A percentile compares a stretch with the other conserved stretches of the same genome.
phyloP scores from a whole-genome alignment of 169 alveolate species.

The Condylostoma magnum region DNA sequence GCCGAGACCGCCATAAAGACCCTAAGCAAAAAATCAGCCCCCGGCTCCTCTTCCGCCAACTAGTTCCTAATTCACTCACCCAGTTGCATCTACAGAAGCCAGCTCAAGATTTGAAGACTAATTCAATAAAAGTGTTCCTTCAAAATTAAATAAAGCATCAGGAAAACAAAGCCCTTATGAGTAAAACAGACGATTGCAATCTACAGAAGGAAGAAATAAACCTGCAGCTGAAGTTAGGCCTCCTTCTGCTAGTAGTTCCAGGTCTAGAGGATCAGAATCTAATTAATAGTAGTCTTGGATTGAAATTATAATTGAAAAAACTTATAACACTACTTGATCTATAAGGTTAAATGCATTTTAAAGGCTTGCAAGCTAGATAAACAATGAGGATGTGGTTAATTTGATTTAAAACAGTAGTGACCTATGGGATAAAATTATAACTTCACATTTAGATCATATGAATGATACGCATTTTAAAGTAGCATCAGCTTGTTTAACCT shows the following conservation, averaged over 20 bases:
- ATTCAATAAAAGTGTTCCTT: too few relatives aligned
- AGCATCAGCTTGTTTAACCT: neutral
- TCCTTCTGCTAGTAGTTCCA: neutral
- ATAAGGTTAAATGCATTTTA: slow-evolving; percentile 7
- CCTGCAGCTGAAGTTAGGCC: slow-evolving; percentile 10
- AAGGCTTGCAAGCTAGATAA: neutral
- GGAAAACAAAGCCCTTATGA: too few relatives aligned
- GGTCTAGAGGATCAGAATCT: too few relatives aligned
- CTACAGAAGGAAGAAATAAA: too few relatives aligned
- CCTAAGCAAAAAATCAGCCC: too few relatives aligned
- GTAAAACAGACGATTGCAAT: too few relatives aligned
- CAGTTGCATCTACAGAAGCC: too few relatives aligned
- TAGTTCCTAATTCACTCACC: too few relatives aligned
- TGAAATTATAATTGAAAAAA: slow-evolving; percentile 1
- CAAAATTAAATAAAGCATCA: too few relatives aligned
- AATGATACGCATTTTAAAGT: slow-evolving; percentile 23
- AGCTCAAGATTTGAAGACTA: too few relatives aligned
- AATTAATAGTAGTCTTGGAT: neutral
- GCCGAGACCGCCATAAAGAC: neutral
- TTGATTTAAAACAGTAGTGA: neutral
- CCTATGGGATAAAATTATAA: slow-evolving; percentile 6
- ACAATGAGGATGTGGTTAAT: neutral
- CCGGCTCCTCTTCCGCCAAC: too few relatives aligned
- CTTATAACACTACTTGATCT: slow-evolving; percentile 6
- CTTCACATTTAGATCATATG: slow-evolving; percentile 17